A percentile compares a stretch with the other conserved stretches of the same genome.
Evolutionary conservation across 208 protist species (phyloP).

Genomic region (Leishmania lainsoni): DNA sequence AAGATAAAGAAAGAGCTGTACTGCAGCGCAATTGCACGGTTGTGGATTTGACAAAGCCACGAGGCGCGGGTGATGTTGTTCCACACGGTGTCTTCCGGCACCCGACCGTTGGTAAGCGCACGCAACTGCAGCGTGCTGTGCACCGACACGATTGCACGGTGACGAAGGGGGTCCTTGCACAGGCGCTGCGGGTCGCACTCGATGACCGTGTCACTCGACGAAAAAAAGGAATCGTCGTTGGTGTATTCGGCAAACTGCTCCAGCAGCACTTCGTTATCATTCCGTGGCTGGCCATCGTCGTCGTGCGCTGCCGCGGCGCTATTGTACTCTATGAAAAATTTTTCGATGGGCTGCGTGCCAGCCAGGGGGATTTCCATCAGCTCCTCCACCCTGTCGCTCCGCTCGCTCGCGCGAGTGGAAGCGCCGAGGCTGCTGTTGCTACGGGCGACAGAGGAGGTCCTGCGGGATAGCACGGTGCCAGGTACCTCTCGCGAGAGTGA

Average conservation of each 20-base stretch:
- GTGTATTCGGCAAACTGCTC: conserved; percentile 90
- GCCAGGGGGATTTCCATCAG: conserved; percentile 65
- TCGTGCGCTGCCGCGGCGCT: conserved; percentile 31
- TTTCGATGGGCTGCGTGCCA: conserved; percentile 63
- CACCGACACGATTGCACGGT: conserved; percentile 51
- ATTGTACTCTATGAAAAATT: conserved; percentile 82
- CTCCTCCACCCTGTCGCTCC: conserved; percentile 50
- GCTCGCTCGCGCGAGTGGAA: conserved; percentile 22
- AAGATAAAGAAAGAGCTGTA: conserved; percentile 89
- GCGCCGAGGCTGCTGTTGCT: conserved; percentile 30
- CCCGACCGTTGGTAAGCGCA: conserved; percentile 52
- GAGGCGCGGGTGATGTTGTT: conserved; percentile 38
- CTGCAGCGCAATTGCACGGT: conserved; percentile 72
- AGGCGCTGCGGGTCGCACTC: conserved; percentile 63
- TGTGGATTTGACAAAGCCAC: conserved; percentile 86
- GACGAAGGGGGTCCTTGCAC: conserved; percentile 49
- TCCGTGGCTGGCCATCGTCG: conserved; percentile 47
- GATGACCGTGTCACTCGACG: conserved; percentile 66
- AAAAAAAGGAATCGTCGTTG: conserved; percentile 92
- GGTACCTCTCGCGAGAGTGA: conserved; percentile 3
- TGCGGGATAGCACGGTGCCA: conserved; percentile 8
- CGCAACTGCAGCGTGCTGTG: conserved; percentile 73
- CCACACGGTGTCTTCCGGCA: conserved; percentile 59
- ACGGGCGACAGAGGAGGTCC: conserved; percentile 12
- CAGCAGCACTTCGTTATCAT: conserved; percentile 81